phyloP scores from a whole-genome alignment of 192 early-diverging fungal genomes.

The Pilobolus umbonatus region DNA sequence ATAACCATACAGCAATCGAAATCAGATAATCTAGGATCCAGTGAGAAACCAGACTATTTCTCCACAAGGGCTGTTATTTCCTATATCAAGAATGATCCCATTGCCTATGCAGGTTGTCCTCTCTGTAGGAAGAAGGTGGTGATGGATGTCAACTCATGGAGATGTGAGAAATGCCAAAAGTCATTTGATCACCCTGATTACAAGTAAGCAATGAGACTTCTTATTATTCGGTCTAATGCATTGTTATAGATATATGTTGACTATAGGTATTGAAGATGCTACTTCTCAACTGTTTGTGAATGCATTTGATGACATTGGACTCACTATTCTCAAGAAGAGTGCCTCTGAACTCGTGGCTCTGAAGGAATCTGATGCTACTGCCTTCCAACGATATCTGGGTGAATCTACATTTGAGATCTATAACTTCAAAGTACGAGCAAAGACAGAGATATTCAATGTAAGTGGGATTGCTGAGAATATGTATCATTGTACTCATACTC shows the following conservation, averaged over 20 bases:
- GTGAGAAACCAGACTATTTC: conserved; percentile 65
- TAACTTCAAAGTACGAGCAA: conserved; percentile 72
- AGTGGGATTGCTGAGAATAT: conserved; percentile 19
- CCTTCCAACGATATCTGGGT: conserved; percentile 40
- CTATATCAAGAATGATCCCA: conserved; percentile 66
- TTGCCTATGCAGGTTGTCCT: conserved; percentile 86
- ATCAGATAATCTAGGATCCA: neutral
- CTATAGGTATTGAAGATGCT: conserved; percentile 65
- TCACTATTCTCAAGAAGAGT: conserved; percentile 56
- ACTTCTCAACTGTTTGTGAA: conserved; percentile 78
- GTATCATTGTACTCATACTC: neutral
- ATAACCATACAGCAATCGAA: conserved; percentile 4
- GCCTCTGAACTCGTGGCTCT: conserved; percentile 67
- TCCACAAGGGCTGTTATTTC: conserved; percentile 62
- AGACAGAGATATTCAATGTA: conserved; percentile 79
- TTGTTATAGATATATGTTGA: conserved; percentile 67
- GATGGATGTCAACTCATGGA: conserved; percentile 66
- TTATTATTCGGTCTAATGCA: neutral
- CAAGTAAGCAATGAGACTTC: neutral
- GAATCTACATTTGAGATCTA: conserved; percentile 65
- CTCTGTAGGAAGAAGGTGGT: conserved; percentile 89
- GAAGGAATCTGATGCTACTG: conserved; percentile 33
- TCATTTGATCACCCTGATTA: conserved; percentile 66
- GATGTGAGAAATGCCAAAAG: conserved; percentile 88
- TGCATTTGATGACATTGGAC: conserved; percentile 83